phyloP scores from a whole-genome alignment of 495 filamentous ascomycete species.

The Saxophila tyrrhenica region DNA sequence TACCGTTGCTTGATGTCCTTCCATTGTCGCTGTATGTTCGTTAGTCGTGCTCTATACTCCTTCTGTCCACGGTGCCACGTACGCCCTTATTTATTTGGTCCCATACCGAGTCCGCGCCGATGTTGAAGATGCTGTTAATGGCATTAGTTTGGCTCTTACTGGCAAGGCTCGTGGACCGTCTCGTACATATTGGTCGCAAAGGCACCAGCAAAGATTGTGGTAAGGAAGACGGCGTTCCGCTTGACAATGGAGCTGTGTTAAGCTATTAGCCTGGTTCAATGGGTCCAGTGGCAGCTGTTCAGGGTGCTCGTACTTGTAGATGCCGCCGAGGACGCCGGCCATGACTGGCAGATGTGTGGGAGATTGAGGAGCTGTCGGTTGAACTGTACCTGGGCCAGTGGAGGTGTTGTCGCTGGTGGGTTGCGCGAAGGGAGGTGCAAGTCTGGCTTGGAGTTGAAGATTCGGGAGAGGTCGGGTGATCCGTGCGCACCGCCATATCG shows the following conservation, averaged over 20 bases:
- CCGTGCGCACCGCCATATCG: not conserved
- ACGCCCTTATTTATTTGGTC: constrained; percentile 81
- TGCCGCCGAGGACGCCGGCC: constrained; percentile 4
- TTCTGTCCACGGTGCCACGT: constrained; percentile 33
- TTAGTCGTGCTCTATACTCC: constrained; percentile 25
- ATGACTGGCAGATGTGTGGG: not conserved
- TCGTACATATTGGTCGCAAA: constrained; percentile 91
- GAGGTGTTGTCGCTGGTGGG: not conserved
- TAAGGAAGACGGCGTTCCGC: constrained; percentile 76
- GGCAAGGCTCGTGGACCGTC: not conserved
- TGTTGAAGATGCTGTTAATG: constrained; percentile 59
- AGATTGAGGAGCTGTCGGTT: not conserved
- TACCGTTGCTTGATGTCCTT: constrained; percentile 95
- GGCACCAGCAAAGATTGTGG: constrained; percentile 68
- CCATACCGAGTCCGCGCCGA: constrained; percentile 70
- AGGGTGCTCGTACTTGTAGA: constrained; percentile 14
- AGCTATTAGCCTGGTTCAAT: constrained; percentile 10
- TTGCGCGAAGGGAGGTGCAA: not conserved
- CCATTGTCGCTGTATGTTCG: constrained; percentile 77
- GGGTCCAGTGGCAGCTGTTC: not conserved
- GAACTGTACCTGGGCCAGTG: not conserved
- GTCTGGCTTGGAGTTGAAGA: not conserved
- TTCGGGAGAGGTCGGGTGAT: not conserved
- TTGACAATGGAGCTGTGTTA: constrained; percentile 67
- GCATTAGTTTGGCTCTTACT: not conserved